Base-by-base conservation (phyloP, 306 rosid species). In the Lathyrus sativus region DNA sequence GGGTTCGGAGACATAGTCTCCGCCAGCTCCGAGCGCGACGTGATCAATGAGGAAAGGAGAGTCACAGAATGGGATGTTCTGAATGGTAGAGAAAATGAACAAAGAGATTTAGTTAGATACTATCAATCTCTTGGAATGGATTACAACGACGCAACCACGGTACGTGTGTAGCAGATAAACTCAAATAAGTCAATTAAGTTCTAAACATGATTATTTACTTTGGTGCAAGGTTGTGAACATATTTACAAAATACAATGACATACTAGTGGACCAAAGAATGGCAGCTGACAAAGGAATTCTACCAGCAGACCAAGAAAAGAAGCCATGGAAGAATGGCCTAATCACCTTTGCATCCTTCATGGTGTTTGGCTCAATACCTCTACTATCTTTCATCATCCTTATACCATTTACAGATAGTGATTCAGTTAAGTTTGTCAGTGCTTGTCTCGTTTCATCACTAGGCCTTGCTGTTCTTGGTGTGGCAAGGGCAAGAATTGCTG, bases 1-100 rank as follows among this genome's bases (percentile, higher is more conserved):
- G 88, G 89, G 60, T 79, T 87, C n/a, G 91, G 93, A n/a, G 89
- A 89, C 70, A 81, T 4, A 56, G 62, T 81, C 29, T 80, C 96
- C 0, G 79, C 73, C 60, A 74, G 74, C 59, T 76, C 84, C 1
- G 85, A 82, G 70, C 75, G 78, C 61, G 88, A 79, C 11, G 86
- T 84, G 22, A 62, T 77, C n/a, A 50, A 51, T 4, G 68, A 72
- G 68, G 84, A 82, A 59, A 76, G 73, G 70, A 79, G 31, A 35
- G 82, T 81, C 28, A 82, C 84, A 1, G 79, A 78, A 46, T 85
- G 93, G 88, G 91, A 87, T 74, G 78, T 85, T 57, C 28, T 55
- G 15, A 76, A 84, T 56, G 78, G 57, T 1, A 60, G 74, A 28
- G 50, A 24, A 67, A 67, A 60, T 37, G 78, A 87, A 83, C 63